These are phyloP conservation scores for Diddensiella santjacobensis DNA, from an alignment of 805 yeast species.

Conservation along the genomic window DNA sequence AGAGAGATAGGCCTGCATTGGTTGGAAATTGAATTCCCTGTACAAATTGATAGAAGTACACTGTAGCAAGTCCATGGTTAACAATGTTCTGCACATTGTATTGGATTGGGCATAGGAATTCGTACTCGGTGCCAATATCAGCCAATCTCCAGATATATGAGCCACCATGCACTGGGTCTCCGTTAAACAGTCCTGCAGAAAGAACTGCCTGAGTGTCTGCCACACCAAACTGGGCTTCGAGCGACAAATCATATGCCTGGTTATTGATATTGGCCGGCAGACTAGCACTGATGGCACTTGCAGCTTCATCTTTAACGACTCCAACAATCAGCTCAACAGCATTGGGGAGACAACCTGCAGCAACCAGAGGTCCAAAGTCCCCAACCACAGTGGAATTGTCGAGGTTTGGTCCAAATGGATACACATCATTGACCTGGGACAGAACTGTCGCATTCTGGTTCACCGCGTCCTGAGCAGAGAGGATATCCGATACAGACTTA, in stretches of 20 bases:
- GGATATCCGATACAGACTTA: slow-evolving; percentile 12
- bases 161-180: neutral
- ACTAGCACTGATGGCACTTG: slow-evolving; percentile 17
- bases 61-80: slow-evolving; percentile 3
- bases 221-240: slow-evolving; percentile 13
- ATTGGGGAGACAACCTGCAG: slow-evolving; percentile 18
- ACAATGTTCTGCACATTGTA: slow-evolving; percentile 10
- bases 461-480: slow-evolving; percentile 11
- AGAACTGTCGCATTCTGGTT: neutral
- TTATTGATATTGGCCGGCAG: slow-evolving; percentile 10
- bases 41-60: slow-evolving; percentile 26
- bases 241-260: slow-evolving; percentile 5
- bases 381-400: slow-evolving; percentile 19
- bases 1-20: slow-evolving; percentile 17
- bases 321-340: slow-evolving; percentile 27
- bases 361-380: slow-evolving; percentile 19
- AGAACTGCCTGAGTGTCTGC: slow-evolving; percentile 8
- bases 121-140: slow-evolving; percentile 22
- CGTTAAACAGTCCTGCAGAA: slow-evolving; percentile 9
- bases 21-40: slow-evolving; percentile 27
- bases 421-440: slow-evolving; percentile 18
- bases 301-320: slow-evolving; percentile 26
- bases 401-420: slow-evolving; percentile 29
- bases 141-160: slow-evolving; percentile 6
- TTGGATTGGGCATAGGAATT: slow-evolving; percentile 27